Base-by-base conservation (phyloP, 345 rosid species). In the Eucalyptus pauciflora region DNA sequence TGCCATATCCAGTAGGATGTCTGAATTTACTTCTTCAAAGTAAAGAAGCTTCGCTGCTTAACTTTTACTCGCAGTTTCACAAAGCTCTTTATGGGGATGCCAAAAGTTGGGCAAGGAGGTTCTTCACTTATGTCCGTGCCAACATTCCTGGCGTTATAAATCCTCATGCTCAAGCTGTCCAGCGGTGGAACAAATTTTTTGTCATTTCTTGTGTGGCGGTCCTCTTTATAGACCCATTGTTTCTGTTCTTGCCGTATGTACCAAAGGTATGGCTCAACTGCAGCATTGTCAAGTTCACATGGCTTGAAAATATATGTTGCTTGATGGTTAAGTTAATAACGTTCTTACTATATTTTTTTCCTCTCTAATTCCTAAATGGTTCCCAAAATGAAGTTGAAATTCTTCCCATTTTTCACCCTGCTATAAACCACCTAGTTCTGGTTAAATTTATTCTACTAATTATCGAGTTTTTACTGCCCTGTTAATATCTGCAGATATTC, bases 191-290 rank as follows among this genome's bases (percentile, higher is more conserved):
- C 92, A 90, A 95, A 87, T 94, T 94, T 27, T 60, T 60, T 60
- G 67, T 60, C 67, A 60, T 25, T 60, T 60, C 96, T 24, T 96
- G 95, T 89, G 90, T 94, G 93, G 89, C 94, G 92, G 98, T 98
- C 49, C 93, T 96, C 89, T 95, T 97, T 62, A 62, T 96, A 5
- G 99, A 97, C 87, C 99, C 99, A 3, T 92, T 96, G 87, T 97
- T 96, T 93, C 94, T 96, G 96, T 94, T 96, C 95, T 90, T 96
- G 92, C 92, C 94, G 29, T 89, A 90, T 85, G 94, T 91, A 87
- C 80, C 91, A 29, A 11, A 92, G 96, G 99, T 97, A 93, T 87
- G 33, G 80, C 87, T 86, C 88, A 64, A 17, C 29, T 25, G 54
- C 37, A 50, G 37, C 33, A 87, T 62, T 87, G 29, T 49, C 45